Evolutionary conservation across 345 rosid genomes (phyloP), one percentile per base, ranked within the genome.

Genomic region (Excoecaria cochinchinensis): DNA sequence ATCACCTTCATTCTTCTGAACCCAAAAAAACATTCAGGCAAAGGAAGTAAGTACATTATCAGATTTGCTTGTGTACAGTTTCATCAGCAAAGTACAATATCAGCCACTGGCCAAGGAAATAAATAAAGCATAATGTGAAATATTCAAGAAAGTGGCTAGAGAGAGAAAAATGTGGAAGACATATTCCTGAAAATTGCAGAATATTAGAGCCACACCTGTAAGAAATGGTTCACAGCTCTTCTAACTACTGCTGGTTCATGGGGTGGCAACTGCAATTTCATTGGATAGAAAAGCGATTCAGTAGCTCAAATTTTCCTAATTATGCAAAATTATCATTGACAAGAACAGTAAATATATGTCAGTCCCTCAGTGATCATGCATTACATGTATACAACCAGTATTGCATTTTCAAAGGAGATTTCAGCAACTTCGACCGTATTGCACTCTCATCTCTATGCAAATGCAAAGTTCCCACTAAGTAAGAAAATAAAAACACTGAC

Each of bases 221-320:
- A 83, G 83, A 95, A 95, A 86, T 92, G 99, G 83, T 95, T 95
- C 64, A 92, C 93, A 44, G 99, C 99, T 86, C 69, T 90, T 82
- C 81, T 91, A 77, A 95, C 97, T 70, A 92, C 95, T 31, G 70
- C 72, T 76, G 99, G 92, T 36, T 95, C 99, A 83, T 95, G 99
- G 72, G 97, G 97, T n/a, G 89, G 90, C 84, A 95, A 86, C 97
- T 95, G 90, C 86, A 88, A 60, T 72, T 74, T 44, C 50, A 9
- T 39, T 22, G 40, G 53, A 17, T 44, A 66, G 6, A 65, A 38
- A 55, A 22, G 0, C 1, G 31, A 21, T 3, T 19, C 21, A 8
- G 31, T 38, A 47, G 40, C 44, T 61, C 36, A 59, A 40, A 21
- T 25, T 14, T 47, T 8, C 5, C 14, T 24, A 25, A 46, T 58